phyloP scores from a whole-genome alignment of 352 stramenopile species.

The Pilasporangium apinafurcum region DNA sequence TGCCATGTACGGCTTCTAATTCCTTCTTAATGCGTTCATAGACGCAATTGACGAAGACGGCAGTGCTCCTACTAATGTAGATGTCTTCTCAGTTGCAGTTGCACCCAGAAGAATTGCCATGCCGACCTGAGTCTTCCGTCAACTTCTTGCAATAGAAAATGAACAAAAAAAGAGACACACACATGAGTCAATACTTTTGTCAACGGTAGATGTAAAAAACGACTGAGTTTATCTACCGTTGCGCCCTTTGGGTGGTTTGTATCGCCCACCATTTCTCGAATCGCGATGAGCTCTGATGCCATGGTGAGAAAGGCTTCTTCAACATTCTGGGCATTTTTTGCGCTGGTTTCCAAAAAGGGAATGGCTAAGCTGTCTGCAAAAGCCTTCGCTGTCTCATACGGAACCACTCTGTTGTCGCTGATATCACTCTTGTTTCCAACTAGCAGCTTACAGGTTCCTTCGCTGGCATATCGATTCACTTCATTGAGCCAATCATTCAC shows the following conservation, averaged over 20 bases:
- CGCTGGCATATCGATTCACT: slow-evolving; percentile 97
- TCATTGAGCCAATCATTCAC: slow-evolving; percentile 99
- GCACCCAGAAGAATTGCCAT: too few species aligned
- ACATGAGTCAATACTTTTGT: too few species aligned
- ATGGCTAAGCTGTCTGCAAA: slow-evolving; percentile 97
- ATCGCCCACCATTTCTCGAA: slow-evolving; percentile 83
- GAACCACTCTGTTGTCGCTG: slow-evolving; percentile 93
- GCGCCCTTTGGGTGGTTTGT: slow-evolving; percentile 54
- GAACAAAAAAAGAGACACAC: too few species aligned
- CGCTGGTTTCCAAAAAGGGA: slow-evolving; percentile 98
- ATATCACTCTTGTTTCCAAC: slow-evolving; percentile 99
- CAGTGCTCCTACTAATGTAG: too few species aligned
- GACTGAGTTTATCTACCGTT: too few species aligned
- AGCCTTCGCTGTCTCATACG: slow-evolving; percentile 95
- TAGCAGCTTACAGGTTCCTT: slow-evolving; percentile 99
- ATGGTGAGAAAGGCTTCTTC: slow-evolving; percentile 99
- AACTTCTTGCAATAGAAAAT: too few species aligned
- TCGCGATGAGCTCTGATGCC: slow-evolving; percentile 96
- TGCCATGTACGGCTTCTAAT: too few species aligned
- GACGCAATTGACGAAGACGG: too few species aligned
- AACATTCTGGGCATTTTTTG: slow-evolving; percentile 98
- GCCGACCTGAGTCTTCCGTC: too few species aligned
- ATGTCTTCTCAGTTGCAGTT: too few species aligned
- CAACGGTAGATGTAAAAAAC: too few species aligned
- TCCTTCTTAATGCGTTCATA: too few species aligned